Conservation (phyloP, 495 filamentous ascomycete species). For the Penicillium subrubescens region DNA sequence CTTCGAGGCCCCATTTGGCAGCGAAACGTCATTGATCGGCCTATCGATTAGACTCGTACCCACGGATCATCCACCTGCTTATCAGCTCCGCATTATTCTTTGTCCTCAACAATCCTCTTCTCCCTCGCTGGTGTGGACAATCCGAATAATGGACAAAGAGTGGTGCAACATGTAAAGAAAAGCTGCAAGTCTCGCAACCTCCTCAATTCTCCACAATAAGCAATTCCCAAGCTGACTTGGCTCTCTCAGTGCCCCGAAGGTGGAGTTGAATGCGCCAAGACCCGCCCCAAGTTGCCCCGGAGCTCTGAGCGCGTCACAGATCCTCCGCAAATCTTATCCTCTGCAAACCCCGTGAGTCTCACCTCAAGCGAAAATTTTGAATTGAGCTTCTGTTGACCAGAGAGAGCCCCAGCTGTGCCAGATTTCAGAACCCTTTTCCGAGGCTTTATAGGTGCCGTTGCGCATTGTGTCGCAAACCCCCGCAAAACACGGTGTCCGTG, state of each 20-base stretch:
- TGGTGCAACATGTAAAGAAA: background rate
- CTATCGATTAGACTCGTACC: background rate
- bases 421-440: background rate
- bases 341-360: background rate
- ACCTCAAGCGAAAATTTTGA: background rate
- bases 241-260: background rate
- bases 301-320: conserved; percentile 12
- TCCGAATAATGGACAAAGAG: background rate
- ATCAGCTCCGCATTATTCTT: conserved; percentile 2
- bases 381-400: background rate
- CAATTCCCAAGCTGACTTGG: background rate
- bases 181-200: background rate
- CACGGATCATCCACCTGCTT: conserved; percentile 2
- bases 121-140: background rate
- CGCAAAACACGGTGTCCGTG: background rate
- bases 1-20: background rate
- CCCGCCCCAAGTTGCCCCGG: conserved; percentile 10
- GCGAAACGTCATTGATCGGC: conserved; percentile 3
- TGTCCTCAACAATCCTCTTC: background rate
- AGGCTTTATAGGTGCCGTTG: background rate
- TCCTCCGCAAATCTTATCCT: background rate
- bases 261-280: conserved; percentile 13
- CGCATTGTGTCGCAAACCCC: background rate
- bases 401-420: background rate
- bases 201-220: background rate